These are phyloP conservation scores for Aotearoamyces nothofagi DNA, from an alignment of 2,329 filamentous ascomycete species.

Conservation along the genomic window DNA sequence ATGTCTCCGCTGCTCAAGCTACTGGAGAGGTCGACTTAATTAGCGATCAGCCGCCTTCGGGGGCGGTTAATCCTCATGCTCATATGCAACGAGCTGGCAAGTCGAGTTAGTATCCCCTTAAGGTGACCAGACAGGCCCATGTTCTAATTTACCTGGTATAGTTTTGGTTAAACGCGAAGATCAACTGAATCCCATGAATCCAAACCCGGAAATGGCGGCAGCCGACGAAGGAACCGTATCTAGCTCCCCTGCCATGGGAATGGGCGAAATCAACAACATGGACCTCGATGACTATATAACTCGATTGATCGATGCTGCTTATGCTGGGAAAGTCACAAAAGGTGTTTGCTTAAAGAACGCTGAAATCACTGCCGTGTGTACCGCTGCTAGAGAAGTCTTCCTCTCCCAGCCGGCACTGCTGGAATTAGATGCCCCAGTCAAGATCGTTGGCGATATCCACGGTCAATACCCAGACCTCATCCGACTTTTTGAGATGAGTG, in stretches of 20 bases:
- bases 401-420: constrained; percentile 83
- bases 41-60: constrained; percentile 74
- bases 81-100: constrained; percentile 60
- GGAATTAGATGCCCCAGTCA: constrained; percentile 87
- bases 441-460: constrained; percentile 94
- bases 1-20: constrained; percentile 67
- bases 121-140: too few species aligned
- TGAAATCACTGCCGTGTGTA: constrained; percentile 88
- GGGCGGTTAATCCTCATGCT: constrained; percentile 39
- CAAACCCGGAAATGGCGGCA: constrained; percentile 26
- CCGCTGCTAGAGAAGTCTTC: constrained; percentile 75
- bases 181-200: constrained; percentile 48
- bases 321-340: constrained; percentile 94
- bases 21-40: constrained; percentile 89
- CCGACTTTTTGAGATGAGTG: constrained; percentile 97
- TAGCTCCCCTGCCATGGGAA: constrained; percentile 48
- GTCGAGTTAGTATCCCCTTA: too few species aligned
- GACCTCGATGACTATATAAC: constrained; percentile 97
- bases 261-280: constrained; percentile 80
- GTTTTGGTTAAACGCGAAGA: constrained; percentile 64
- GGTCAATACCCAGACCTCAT: constrained; percentile 95
- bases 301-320: constrained; percentile 82
- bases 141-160: too few species aligned
- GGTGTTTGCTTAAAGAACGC: constrained; percentile 95
- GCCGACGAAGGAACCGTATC: constrained; percentile 29